Evolutionary conservation across 73 alveolate species (phyloP), one percentile per base, ranked within the genome.

Genomic region (Effrenium voratum): DNA sequence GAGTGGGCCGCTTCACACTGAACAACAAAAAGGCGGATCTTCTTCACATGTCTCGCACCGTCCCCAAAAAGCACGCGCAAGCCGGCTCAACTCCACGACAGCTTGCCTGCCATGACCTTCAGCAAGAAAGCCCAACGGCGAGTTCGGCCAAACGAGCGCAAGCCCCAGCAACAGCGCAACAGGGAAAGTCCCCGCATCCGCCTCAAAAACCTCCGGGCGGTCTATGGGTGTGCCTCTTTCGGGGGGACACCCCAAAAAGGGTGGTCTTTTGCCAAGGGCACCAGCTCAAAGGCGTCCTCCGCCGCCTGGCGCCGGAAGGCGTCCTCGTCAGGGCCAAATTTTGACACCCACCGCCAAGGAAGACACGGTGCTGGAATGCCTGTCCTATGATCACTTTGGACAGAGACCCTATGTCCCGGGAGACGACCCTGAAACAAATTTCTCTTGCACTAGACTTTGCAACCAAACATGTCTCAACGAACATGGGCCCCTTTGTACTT

Each of bases 241-340:
- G 2, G 47, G 47, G 34, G 24, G 28, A 19, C 49, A 19, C 19
- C 63, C 19, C 63, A 52, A 8, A 8, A 12, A 52, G 26, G 63
- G 63, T 8, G 63, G 8, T 8, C 26, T 8, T 52, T 52, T 19
- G 63, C 44, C 96, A 75, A 66, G 63, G n/a, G 96, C 96, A 68
- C 86, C 75, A 88, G 79, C 41, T 88, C 96, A 45, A 88, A 88
- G 96, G 96, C 45, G 86, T 77, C 96, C 8, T 86, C 95, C 22
- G 83, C 95, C 36, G 84, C 73, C 46, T 73, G 63, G 15, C 96
- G 96, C 57, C 96, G 96, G 60, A 88, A 88, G 85, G 96, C 96
- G 45, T 88, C 96, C 86, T 88, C 47, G 45, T 47, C 91, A 68
- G 45, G 91, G 91, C 49, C 46, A 38, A 8, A 70, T 34, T 28